Evolutionary conservation across 2,329 filamentous ascomycete genomes (phyloP).

Genomic region (Penicillium sp.): DNA sequence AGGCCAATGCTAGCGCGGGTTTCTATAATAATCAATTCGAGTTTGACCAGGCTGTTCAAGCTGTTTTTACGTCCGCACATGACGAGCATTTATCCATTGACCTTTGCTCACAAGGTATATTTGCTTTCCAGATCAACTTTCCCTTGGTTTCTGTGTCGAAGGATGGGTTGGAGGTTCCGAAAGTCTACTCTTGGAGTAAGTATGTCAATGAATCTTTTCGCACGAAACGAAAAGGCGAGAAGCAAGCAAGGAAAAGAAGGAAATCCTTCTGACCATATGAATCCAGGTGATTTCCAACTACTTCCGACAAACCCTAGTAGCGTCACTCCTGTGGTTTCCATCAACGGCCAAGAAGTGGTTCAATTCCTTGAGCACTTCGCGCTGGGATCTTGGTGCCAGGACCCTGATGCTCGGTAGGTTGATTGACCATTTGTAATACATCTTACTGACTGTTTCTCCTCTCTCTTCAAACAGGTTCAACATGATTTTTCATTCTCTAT

Average conservation of each 20-base stretch:
- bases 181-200: too few relatives aligned
- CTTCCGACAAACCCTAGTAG: not conserved
- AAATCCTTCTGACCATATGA: too few relatives aligned
- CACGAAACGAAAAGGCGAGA: too few relatives aligned
- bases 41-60: not conserved
- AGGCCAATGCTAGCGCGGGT: not conserved
- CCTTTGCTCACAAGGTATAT: slow-evolving; percentile 5
- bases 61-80: slow-evolving; percentile 5
- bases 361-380: slow-evolving; percentile 23
- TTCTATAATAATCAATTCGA: not conserved
- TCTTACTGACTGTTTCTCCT: too few relatives aligned
- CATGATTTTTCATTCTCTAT: slow-evolving; percentile 22
- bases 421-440: too few relatives aligned
- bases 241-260: too few relatives aligned
- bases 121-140: slow-evolving; percentile 11
- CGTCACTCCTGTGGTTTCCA: slow-evolving; percentile 24
- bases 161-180: not conserved
- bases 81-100: slow-evolving; percentile 18
- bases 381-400: slow-evolving; percentile 18
- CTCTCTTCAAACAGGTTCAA: slow-evolving; percentile 27
- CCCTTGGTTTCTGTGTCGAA: not conserved
- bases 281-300: not conserved
- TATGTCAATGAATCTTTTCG: too few relatives aligned
- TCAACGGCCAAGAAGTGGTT: slow-evolving; percentile 27
- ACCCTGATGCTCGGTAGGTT: slow-evolving; percentile 26